phyloP scores from a whole-genome alignment of 139 green algal genomes.

The Desmodesmus armatus region DNA sequence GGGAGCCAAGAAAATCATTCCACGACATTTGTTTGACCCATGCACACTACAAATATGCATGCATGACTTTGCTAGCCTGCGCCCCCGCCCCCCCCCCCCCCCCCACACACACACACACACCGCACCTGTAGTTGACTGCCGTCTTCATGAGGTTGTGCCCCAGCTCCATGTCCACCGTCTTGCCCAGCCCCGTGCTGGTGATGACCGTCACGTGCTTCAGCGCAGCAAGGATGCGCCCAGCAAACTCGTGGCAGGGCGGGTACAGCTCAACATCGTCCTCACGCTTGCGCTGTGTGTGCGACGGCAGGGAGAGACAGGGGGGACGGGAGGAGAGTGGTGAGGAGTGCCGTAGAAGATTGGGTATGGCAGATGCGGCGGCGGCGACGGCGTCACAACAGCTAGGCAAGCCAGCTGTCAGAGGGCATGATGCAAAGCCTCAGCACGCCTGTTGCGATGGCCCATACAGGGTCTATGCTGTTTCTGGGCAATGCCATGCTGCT shows the following conservation, averaged over 20 bases:
- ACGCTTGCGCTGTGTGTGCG: conserved; percentile 63
- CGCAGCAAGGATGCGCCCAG: conserved; percentile 53
- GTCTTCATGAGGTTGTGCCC: conserved; percentile 54
- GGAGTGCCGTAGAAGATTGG: too few relatives aligned
- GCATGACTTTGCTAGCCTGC: neutral
- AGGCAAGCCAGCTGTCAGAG: neutral
- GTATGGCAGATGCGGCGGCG: too few relatives aligned
- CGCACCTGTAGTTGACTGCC: conserved; percentile 70
- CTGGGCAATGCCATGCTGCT: neutral
- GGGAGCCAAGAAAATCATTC: too few relatives aligned
- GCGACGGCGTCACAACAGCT: too few relatives aligned
- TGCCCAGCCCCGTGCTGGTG: conserved; percentile 49
- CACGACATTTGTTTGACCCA: too few relatives aligned
- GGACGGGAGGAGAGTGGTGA: too few relatives aligned
- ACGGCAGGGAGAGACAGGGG: too few relatives aligned
- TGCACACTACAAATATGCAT: neutral
- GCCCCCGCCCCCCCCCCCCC: neutral
- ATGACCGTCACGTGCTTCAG: conserved; percentile 59
- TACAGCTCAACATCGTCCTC: conserved; percentile 62
- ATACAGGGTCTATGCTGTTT: neutral
- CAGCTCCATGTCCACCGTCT: conserved; percentile 50
- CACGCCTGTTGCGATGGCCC: neutral
- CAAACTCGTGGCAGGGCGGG: conserved; percentile 53
- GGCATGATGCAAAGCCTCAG: neutral
- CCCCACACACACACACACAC: too few relatives aligned